Evolutionary conservation across 2,329 filamentous ascomycete species (phyloP).

Genomic region (Arthrobotrys conoides): DNA sequence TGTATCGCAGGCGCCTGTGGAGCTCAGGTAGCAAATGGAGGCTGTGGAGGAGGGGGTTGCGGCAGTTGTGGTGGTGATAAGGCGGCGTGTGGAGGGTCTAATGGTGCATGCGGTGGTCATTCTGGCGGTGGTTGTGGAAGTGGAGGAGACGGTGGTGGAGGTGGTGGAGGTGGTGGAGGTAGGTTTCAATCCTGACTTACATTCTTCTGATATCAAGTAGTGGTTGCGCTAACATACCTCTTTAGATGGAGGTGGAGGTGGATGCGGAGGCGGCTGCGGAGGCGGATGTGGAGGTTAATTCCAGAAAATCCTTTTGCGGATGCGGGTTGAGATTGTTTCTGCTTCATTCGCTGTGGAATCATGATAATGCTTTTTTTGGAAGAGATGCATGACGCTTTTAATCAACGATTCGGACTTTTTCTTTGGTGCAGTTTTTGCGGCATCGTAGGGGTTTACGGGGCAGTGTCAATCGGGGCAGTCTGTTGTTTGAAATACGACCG

Average conservation of each 20-base stretch:
- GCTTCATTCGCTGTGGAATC: neutral
- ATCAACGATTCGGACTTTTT: neutral
- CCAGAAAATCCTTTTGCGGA: neutral
- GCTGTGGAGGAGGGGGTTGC: conserved; percentile 46
- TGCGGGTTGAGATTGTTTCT: neutral
- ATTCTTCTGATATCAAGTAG: neutral
- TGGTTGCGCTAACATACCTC: neutral
- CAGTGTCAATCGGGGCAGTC: too few relatives aligned
- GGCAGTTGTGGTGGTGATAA: conserved; percentile 37
- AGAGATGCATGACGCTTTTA: neutral
- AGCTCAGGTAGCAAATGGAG: conserved; percentile 33
- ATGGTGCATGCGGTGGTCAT: conserved; percentile 41
- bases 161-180: conserved; percentile 30
- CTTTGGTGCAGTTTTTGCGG: conserved; percentile 2
- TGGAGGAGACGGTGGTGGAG: conserved; percentile 40
- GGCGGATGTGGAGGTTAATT: conserved; percentile 32
- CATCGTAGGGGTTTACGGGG: neutral
- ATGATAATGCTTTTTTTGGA: neutral
- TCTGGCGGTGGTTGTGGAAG: conserved; percentile 37
- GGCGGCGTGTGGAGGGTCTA: conserved; percentile 44
- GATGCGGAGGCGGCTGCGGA: conserved; percentile 25
- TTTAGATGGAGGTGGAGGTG: conserved; percentile 2
- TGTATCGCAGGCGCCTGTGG: conserved; percentile 55
- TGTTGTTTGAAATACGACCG: too few relatives aligned
- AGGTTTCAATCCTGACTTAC: neutral